Evolutionary conservation across 2,329 filamentous ascomycete species (phyloP).

Genomic region (Sordariomycetes sp.): DNA sequence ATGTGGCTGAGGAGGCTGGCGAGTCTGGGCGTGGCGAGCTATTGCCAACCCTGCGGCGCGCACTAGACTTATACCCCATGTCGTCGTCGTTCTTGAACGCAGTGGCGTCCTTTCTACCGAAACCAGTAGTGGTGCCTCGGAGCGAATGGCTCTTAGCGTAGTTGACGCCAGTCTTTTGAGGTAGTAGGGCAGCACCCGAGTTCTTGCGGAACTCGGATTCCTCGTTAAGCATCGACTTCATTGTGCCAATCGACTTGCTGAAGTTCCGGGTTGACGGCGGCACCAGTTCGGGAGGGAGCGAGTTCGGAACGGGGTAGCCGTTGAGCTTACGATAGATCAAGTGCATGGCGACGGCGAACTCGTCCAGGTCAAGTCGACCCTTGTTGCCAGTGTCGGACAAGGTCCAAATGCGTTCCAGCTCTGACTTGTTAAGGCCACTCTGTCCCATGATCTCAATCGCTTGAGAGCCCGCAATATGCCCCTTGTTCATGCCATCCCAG

Average conservation of each 20-base stretch:
- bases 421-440: slow-evolving; percentile 82
- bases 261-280: slow-evolving; percentile 92
- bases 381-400: slow-evolving; percentile 89
- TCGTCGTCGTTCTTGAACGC: slow-evolving; percentile 94
- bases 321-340: slow-evolving; percentile 96
- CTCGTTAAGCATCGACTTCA: slow-evolving; percentile 80
- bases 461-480: slow-evolving; percentile 82
- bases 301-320: slow-evolving; percentile 82
- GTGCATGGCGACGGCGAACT: slow-evolving; percentile 98
- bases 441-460: slow-evolving; percentile 97
- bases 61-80: slow-evolving; percentile 86
- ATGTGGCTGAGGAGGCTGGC: slow-evolving; percentile 54
- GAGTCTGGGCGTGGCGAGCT: slow-evolving; percentile 74
- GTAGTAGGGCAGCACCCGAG: slow-evolving; percentile 79
- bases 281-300: slow-evolving; percentile 81
- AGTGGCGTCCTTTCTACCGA: slow-evolving; percentile 80
- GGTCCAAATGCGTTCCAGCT: slow-evolving; percentile 90
- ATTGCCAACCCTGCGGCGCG: slow-evolving; percentile 72
- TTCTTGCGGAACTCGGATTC: slow-evolving; percentile 86
- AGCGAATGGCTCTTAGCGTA: slow-evolving; percentile 96
- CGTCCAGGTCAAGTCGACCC: slow-evolving; percentile 86
- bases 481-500: slow-evolving; percentile 92
- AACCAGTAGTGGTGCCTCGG: slow-evolving; percentile 48
- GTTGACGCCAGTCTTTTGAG: slow-evolving; percentile 95
- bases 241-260: slow-evolving; percentile 81